Percentiles rank a stretch among this genome's conserved stretches.
Conservation (phyloP, 2,329 filamentous ascomycete genomes). For the Microsporum canis region DNA sequence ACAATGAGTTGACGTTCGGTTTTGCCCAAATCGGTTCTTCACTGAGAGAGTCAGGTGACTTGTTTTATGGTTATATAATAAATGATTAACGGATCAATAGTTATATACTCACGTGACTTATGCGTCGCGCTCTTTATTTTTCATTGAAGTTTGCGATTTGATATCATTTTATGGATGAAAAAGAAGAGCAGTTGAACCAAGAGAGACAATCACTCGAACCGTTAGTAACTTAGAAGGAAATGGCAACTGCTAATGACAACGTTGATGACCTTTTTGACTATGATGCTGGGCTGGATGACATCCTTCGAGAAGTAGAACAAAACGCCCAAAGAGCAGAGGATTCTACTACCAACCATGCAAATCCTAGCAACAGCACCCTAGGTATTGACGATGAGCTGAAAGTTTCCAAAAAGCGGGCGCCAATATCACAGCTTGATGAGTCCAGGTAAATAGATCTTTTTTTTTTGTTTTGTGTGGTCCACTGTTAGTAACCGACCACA, state of each 20-base stretch:
- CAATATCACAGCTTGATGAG: conserved; percentile 80
- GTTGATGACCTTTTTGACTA: conserved; percentile 66
- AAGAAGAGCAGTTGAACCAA: too few relatives aligned
- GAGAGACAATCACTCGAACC: too few relatives aligned
- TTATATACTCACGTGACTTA: neutral
- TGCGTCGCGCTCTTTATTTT: neutral
- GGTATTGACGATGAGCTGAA: conserved; percentile 82
- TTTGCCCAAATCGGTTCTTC: neutral
- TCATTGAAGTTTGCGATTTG: neutral
- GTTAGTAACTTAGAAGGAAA: neutral
- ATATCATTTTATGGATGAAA: neutral
- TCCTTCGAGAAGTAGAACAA: conserved; percentile 31
- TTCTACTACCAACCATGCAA: conserved; percentile 22
- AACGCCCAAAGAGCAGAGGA: conserved; percentile 10
- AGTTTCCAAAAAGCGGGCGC: conserved; percentile 63
- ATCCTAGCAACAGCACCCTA: conserved; percentile 38
- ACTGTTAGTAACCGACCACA: too few relatives aligned
- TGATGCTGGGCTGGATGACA: conserved; percentile 48
- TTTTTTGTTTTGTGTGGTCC: too few relatives aligned
- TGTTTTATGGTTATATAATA: neutral
- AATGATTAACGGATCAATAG: neutral
- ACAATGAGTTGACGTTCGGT: neutral
- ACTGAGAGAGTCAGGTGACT: neutral
- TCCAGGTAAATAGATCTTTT: conserved; percentile 41
- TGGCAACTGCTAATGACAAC: conserved; percentile 20